Conservation (phyloP, 257 asterid genomes). For the Rehmannia glutinosa region DNA sequence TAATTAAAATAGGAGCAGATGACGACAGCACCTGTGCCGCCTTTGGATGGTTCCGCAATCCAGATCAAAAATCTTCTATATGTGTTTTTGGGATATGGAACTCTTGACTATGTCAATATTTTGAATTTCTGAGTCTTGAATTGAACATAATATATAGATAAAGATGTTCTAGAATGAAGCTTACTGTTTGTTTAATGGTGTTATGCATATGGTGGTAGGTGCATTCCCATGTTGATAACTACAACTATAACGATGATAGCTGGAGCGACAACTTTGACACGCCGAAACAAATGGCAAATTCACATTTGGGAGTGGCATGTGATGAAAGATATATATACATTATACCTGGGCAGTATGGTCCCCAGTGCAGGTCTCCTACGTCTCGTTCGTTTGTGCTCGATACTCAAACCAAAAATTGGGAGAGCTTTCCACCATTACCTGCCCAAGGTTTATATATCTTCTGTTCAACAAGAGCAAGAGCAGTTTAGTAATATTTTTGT, state of each 20-base stretch:
- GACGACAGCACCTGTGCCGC: constrained; percentile 78
- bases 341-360: constrained; percentile 67
- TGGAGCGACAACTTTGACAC: constrained; percentile 56
- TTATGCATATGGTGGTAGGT: constrained; percentile 30
- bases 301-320: constrained; percentile 70
- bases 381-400: constrained; percentile 56
- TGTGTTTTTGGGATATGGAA: constrained; percentile 57
- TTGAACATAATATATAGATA: too few relatives aligned
- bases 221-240: constrained; percentile 72
- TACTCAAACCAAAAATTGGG: constrained; percentile 50
- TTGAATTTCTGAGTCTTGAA: too few relatives aligned
- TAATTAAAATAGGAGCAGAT: constrained; percentile 70
- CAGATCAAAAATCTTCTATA: constrained; percentile 61
- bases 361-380: constrained; percentile 59
- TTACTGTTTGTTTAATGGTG: too few relatives aligned
- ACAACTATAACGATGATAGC: constrained; percentile 48
- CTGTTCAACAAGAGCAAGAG: neutral
- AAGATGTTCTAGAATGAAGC: too few relatives aligned
- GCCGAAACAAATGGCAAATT: constrained; percentile 71
- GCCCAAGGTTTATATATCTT: constrained; percentile 62
- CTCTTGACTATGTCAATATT: constrained; percentile 61
- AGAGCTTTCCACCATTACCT: constrained; percentile 54
- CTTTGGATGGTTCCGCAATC: constrained; percentile 66
- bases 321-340: constrained; percentile 72
- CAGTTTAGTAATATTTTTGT: neutral